These are phyloP conservation scores for Bipolaris zeicola DNA, from an alignment of 2,329 filamentous ascomycete genomes.

Conservation along the genomic window DNA sequence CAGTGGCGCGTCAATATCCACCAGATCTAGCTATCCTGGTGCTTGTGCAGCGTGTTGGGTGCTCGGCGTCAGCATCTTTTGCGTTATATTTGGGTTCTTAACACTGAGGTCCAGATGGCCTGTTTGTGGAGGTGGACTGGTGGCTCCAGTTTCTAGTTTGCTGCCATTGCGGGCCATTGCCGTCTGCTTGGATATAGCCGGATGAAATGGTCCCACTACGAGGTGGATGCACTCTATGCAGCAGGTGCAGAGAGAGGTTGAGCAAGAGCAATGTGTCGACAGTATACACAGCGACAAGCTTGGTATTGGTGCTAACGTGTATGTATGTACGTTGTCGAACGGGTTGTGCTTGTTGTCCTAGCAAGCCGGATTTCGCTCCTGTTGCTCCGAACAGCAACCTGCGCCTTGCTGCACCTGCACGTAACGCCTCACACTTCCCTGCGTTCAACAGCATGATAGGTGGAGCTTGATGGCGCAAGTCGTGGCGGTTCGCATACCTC, in stretches of 20 bases:
- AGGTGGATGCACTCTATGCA: not conserved
- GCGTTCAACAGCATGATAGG: slow-evolving; percentile 19
- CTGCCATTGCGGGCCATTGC: slow-evolving; percentile 1
- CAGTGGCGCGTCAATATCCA: slow-evolving; percentile 11
- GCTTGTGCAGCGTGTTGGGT: slow-evolving; percentile 6
- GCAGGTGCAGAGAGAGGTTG: not conserved
- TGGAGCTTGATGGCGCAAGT: slow-evolving; percentile 22
- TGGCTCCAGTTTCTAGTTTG: not conserved
- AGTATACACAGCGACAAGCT: not conserved
- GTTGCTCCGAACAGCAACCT: slow-evolving; percentile 15
- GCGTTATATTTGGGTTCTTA: slow-evolving; percentile 15
- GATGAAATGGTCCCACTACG: not conserved
- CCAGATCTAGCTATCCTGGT: slow-evolving; percentile 14
- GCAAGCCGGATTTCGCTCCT: slow-evolving; percentile 7
- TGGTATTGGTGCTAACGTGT: slow-evolving; percentile 4
- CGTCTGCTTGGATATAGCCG: not conserved
- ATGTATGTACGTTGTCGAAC: slow-evolving; percentile 6
- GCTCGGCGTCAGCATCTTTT: slow-evolving; percentile 18
- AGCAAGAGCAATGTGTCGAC: not conserved
- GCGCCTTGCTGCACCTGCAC: slow-evolving; percentile 4
- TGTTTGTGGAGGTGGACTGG: slow-evolving; percentile 6
- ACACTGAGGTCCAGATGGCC: slow-evolving; percentile 2
- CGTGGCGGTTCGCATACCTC: slow-evolving; percentile 17
- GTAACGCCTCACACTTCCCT: slow-evolving; percentile 2
- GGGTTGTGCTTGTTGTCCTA: not conserved